Base-by-base conservation (phyloP, 805 yeast genomes). In the Teunomyces funiuensis region DNA sequence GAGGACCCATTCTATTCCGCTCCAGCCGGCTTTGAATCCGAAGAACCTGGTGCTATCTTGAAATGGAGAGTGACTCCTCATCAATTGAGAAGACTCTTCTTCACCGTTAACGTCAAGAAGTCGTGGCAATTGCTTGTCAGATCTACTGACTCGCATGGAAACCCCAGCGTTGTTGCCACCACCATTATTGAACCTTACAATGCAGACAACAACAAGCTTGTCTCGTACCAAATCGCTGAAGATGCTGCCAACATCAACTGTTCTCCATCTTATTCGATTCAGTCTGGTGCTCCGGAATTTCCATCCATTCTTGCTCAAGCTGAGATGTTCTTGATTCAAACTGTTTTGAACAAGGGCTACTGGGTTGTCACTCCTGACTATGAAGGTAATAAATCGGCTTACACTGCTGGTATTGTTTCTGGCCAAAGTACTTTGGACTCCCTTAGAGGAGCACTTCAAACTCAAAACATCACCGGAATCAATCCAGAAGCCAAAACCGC, bases 1-100 rank as follows among this genome's bases (percentile, higher is more conserved):
- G 25, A 22, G 10, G 67, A 61, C 39, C 41, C 44, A 1, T 63
- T 60, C 40, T 61, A 63, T 41, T 26, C 15, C 2, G 51, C 60
- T 3, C 62, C 61, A 2, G 36, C 31, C 9, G 59, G 60, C 0
- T 57, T 28, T 37, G 62, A 60, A 36, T 17, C 43, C 16, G 30
- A 34, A 3, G 37, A 43, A 5, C 37, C 48, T 0, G 68, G 68
- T 7, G 49, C 55, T 11, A 54, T 63, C 17, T 45, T 63, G 8
- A 54, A 44, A 36, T 33, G 22, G 9, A 46, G 66, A 42, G 31
- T 41, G 14, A 33, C 56, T 3, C 61, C 64, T 1, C 41, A 43
- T 29, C 40, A 30, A 3, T 39, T 58, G n/a, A 49, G 54, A 30
- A 41, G 52, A 27, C n/a, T 55, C 3, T 36, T 39, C 16, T 43